A percentile compares a stretch with the other conserved stretches of the same genome.
Conservation (phyloP, 495 filamentous ascomycete genomes). For the Rostrohypoxylon terebratum region DNA sequence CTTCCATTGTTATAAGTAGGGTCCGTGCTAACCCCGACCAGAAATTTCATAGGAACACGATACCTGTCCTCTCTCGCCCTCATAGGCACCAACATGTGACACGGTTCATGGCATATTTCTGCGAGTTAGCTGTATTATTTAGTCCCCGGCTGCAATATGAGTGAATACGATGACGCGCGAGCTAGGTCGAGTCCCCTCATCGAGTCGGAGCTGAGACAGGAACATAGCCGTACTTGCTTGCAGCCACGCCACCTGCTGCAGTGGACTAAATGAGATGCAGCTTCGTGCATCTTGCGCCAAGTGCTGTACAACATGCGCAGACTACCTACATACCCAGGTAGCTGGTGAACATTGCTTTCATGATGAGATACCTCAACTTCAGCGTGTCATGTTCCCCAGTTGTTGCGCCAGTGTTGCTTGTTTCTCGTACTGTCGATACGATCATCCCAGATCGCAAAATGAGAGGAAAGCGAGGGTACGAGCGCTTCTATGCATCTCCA, state of each 20-base stretch:
- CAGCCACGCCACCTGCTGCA: constrained; percentile 19
- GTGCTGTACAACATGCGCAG: constrained; percentile 25
- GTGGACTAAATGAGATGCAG: constrained; percentile 26
- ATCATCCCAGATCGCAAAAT: constrained; percentile 5
- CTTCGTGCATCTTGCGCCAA: constrained; percentile 33
- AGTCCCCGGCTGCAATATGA: constrained; percentile 13
- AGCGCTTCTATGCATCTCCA: constrained; percentile 5
- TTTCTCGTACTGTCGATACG: constrained; percentile 9
- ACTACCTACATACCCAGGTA: neutral
- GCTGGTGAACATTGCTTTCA: constrained; percentile 10
- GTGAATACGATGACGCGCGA: constrained; percentile 19
- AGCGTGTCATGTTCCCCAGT: constrained; percentile 3
- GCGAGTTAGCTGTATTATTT: neutral
- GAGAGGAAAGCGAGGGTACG: constrained; percentile 5
- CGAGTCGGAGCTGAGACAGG: constrained; percentile 32
- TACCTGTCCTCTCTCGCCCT: neutral
- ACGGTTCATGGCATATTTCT: constrained; percentile 15
- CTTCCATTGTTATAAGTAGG: constrained; percentile 4
- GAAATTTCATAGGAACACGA: neutral
- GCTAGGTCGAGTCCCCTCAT: neutral
- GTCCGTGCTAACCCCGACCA: constrained; percentile 17
- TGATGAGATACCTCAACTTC: constrained; percentile 23
- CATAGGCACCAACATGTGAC: neutral
- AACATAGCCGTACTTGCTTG: constrained; percentile 25
- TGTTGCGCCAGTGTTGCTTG: constrained; percentile 2